Evolutionary conservation across 768 basidiomycete genomes (phyloP).

Genomic region (Daedaleopsis nitida): DNA sequence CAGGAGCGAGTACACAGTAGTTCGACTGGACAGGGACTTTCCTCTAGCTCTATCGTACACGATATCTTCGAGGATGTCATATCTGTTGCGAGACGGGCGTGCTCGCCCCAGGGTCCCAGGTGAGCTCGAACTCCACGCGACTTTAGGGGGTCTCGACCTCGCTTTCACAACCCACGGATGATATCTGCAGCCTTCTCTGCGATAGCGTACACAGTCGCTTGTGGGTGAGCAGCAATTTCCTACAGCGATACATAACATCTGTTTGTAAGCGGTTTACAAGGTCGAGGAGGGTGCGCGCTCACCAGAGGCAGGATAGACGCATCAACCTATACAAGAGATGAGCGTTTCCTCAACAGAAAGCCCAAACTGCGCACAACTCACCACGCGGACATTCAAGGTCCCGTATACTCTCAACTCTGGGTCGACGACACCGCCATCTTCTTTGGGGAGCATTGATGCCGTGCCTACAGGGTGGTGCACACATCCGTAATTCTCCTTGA

Average conservation of each 20-base stretch:
- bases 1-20: no score
- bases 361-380: no score
- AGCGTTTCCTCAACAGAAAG: not conserved
- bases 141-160: no score
- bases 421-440: slow-evolving; percentile 18
- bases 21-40: no score
- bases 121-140: no score
- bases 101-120: no score
- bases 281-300: not conserved
- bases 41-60: no score
- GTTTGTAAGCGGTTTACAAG: no score
- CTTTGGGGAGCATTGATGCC: slow-evolving; percentile 11
- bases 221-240: not conserved
- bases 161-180: not conserved
- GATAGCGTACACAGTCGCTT: not conserved
- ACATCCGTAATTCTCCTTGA: slow-evolving; percentile 1
- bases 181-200: not conserved
- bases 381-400: slow-evolving; percentile 14
- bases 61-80: no score
- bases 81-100: no score
- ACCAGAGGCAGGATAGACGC: not conserved
- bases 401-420: slow-evolving; percentile 10
- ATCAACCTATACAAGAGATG: not conserved
- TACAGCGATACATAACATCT: not conserved
- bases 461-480: not conserved